Evolutionary conservation across 1,139 yeast species (phyloP), one percentile per base, ranked within the genome.

Genomic region (Pichia sp.): DNA sequence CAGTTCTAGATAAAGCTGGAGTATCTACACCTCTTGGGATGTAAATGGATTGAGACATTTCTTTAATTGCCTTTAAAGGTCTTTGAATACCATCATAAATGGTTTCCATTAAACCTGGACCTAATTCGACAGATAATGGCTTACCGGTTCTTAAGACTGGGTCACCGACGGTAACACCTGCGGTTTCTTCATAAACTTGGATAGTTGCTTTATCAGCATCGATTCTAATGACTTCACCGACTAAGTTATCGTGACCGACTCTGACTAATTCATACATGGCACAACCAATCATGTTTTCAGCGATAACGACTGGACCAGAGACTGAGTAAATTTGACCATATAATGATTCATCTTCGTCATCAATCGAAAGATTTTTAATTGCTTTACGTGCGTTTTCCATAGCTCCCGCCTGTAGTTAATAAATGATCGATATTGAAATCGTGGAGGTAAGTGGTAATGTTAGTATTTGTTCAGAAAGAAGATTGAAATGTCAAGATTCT

Each of bases 71-170:
- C 70, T 86, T 85, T 68, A 93, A 80, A 40, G 99, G 99, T 76
- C 99, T 90, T 75, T 93, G 99, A 68, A 93, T 93, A 76, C 99
- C 99, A 71, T 93, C 99, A 66, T 93, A 93, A 67, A 93, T 93
- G 57, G 96, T 93, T 72, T 93, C 99, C 95, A 93, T 89, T 63
- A 93, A 79, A 68, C 99, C 99, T 27, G 99, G 99, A 63, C 99
- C 99, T 67, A 93, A 77, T 72, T 93, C 99, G 45, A 93, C 99
- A 44, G 97, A 89, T 62, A 93, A 77, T 17, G 99, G 99, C 70
- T 93, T 89, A 56, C 99, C 99, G 11, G 99, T 93, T 74, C 99
- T 83, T 63, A 88, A 73, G 46, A 93, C 99, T 2, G 99, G 99
- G 67, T 93, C 99, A 62, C 99, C 99, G 37, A 93, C 98, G 37